A percentile compares a stretch with the other conserved stretches of the same genome.
phyloP scores from a whole-genome alignment of 2,329 filamentous ascomycete genomes.

The Tolypocladium cylindrosporum region DNA sequence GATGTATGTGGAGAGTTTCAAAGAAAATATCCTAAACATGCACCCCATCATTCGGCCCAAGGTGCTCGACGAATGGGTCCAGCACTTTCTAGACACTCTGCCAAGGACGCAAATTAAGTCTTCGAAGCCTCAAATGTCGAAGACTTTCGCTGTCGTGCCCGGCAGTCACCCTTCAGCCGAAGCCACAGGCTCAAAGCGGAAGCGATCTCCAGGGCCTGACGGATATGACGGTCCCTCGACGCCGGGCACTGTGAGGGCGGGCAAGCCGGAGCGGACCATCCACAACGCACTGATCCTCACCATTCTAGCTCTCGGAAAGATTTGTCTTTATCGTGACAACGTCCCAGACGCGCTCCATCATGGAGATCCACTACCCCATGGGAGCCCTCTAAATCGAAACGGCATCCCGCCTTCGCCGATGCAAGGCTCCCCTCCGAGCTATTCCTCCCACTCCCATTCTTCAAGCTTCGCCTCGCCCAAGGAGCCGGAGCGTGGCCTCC shows the following conservation, averaged over 20 bases:
- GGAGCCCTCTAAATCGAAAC: conserved; percentile 33
- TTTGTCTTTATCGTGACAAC: conserved; percentile 50
- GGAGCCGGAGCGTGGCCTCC: conserved; percentile 33
- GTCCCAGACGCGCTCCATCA: conserved; percentile 47
- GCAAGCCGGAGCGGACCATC: conserved; percentile 54
- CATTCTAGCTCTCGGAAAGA: conserved; percentile 77
- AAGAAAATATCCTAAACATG: conserved; percentile 53
- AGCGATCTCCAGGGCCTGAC: conserved; percentile 38
- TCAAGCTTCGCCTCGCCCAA: conserved; percentile 42
- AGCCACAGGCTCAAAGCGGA: conserved; percentile 38
- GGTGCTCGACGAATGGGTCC: conserved; percentile 42
- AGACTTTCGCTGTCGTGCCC: conserved; percentile 21
- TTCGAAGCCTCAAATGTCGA: conserved; percentile 17
- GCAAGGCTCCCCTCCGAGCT: conserved; percentile 43
- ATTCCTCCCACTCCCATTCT: conserved; percentile 35
- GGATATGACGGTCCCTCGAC: conserved; percentile 19
- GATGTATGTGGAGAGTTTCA: conserved; percentile 46
- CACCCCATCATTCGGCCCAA: conserved; percentile 50
- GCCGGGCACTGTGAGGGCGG: conserved; percentile 25
- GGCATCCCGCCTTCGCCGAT: conserved; percentile 40
- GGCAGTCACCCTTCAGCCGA: conserved; percentile 15
- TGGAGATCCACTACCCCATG: conserved; percentile 19
- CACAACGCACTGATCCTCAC: conserved; percentile 74
- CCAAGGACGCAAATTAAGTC: conserved; percentile 20
- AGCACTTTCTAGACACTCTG: conserved; percentile 39